Evolutionary conservation across 2,329 filamentous ascomycete species (phyloP).

Genomic region (Pseudocercospora fijiensis): DNA sequence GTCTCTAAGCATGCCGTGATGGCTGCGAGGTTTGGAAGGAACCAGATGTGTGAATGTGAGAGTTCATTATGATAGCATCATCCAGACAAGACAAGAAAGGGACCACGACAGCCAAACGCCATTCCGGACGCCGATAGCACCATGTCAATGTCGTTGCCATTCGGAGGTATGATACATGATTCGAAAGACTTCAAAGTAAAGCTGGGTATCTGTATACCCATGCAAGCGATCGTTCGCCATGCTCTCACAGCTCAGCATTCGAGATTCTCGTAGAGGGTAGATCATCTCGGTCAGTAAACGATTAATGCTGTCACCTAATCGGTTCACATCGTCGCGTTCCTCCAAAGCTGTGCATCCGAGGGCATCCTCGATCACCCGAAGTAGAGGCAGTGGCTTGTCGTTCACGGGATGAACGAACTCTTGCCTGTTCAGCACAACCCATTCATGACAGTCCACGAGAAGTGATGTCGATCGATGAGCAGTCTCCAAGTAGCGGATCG

Average conservation of each 20-base stretch:
- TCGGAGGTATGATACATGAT: constrained; percentile 7
- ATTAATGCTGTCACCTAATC: constrained; percentile 2
- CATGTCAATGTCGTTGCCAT: neutral
- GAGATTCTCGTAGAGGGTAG: constrained; percentile 6
- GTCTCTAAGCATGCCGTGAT: neutral
- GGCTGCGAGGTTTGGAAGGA: neutral
- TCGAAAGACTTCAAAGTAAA: constrained; percentile 22
- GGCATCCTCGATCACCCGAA: constrained; percentile 11
- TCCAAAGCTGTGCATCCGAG: neutral
- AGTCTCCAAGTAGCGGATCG: constrained; percentile 22
- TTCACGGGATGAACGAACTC: constrained; percentile 17
- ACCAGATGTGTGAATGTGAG: neutral
- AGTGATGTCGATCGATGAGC: constrained; percentile 20
- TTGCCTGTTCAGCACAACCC: constrained; percentile 13
- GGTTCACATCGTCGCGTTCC: neutral
- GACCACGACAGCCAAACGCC: constrained; percentile 1
- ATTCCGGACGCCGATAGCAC: neutral
- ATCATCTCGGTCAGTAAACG: constrained; percentile 15
- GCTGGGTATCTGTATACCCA: constrained; percentile 23
- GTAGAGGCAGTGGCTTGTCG: constrained; percentile 6
- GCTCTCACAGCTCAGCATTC: constrained; percentile 16
- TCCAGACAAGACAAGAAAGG: neutral
- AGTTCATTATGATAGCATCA: neutral
- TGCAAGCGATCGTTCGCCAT: constrained; percentile 23
- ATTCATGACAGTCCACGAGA: constrained; percentile 10